Percentiles rank a stretch among this genome's conserved stretches.
Conservation (phyloP, 495 filamentous ascomycete species). For the Cryomyces minteri region DNA sequence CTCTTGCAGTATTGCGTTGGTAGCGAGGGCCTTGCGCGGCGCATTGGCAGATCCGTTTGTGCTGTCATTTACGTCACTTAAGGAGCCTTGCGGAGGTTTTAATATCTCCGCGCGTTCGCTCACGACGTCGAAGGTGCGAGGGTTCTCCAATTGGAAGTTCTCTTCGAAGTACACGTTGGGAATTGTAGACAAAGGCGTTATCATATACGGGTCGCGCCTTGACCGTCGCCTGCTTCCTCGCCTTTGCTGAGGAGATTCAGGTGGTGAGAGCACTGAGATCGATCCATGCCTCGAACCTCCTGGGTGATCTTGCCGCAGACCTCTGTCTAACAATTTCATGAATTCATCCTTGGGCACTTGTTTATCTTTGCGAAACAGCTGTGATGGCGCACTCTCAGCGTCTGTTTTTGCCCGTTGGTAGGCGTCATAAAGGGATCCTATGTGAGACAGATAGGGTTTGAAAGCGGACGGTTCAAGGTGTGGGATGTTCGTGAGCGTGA, state of each 20-base stretch:
- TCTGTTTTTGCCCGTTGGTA: constrained; percentile 57
- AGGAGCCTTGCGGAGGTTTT: constrained; percentile 26
- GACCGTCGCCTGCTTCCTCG: constrained; percentile 32
- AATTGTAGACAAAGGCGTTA: constrained; percentile 80
- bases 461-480: constrained; percentile 67
- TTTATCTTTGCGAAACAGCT: constrained; percentile 19
- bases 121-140: constrained; percentile 88
- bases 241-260: constrained; percentile 29
- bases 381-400: constrained; percentile 31
- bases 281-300: constrained; percentile 9
- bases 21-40: constrained; percentile 74
- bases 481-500: constrained; percentile 77
- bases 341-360: constrained; percentile 33
- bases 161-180: constrained; percentile 88
- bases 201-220: constrained; percentile 36
- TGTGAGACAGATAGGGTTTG: constrained; percentile 63
- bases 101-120: constrained; percentile 92
- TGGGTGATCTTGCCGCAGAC: constrained; percentile 3
- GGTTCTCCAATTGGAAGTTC: constrained; percentile 90
- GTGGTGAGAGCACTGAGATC: constrained; percentile 22
- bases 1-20: constrained; percentile 96
- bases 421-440: constrained; percentile 66
- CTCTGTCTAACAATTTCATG: constrained; percentile 23
- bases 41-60: constrained; percentile 43
- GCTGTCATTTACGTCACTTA: constrained; percentile 13